Evolutionary conservation across 1,284 basidiomycete species (phyloP), one percentile per base, ranked within the genome.

Genomic region (Moesziomyces aphidis): DNA sequence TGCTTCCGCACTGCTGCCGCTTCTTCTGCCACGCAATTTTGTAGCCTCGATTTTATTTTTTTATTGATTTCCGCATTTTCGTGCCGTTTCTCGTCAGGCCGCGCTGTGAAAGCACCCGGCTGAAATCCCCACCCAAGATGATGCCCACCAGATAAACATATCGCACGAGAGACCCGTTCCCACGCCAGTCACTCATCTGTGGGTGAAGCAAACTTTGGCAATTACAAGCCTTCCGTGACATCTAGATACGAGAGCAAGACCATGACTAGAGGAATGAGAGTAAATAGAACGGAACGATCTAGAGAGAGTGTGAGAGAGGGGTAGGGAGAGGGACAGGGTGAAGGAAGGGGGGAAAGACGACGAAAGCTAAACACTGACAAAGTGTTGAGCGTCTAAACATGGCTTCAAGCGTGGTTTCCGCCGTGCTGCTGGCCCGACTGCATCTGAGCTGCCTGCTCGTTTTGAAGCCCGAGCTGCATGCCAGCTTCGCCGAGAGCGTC

Each of bases 401-500:
- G 39, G 17, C 15, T 19, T 42, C 39, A 42, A 19, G 39, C 39
- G 15, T 19, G 3, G 39, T 19, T 42, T 17, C 39, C 45, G 22
- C 22, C 48, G 17, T 15, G 21, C 46, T 23, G 46, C 34, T 57
- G 55, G 19, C 26, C 46, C n/a, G 63, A 63, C 52, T 62, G 60
- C 9, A 44, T 11, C 39, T 21, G 49, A 8, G 55, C 26, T 1
- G 49, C 22, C 36, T 58, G 55, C n/a, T 69, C 62, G 24, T 22
- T 47, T 15, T 56, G 48, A 15, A 60, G 34, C 3, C 54, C 58
- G 3, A 76, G 54, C 50, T 57, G 61, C 55, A 64, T 57, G 1
- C 61, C 64, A 7, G 66, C 57, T 13, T 76, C 59, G 11, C 44
- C 55, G 15, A 68, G 50, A 4, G 61, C 50, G 22, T 76, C 61